Percentiles rank a stretch among this genome's conserved stretches.
Conservation (phyloP, 495 filamentous ascomycete genomes). For the Aspergillus ostianus region DNA sequence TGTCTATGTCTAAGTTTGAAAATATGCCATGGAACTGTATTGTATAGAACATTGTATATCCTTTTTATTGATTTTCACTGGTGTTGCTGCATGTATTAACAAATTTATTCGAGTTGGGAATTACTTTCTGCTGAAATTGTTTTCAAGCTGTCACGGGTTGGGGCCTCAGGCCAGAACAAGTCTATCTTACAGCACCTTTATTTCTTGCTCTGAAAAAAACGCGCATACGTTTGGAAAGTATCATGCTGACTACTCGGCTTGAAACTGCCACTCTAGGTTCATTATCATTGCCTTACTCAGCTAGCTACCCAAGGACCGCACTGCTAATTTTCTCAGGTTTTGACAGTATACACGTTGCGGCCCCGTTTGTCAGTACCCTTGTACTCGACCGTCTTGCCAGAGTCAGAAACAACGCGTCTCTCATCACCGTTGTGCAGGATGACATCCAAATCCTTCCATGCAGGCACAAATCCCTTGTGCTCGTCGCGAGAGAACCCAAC, state of each 20-base stretch:
- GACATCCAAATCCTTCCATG: slow-evolving; percentile 54
- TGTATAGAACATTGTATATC: slow-evolving; percentile 38
- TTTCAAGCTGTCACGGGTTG: no score
- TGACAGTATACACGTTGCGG: slow-evolving; percentile 38
- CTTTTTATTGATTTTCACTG: slow-evolving; percentile 23
- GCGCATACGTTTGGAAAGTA: no score
- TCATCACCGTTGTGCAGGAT: slow-evolving; percentile 52
- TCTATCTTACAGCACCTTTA: background rate
- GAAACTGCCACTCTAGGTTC: no score
- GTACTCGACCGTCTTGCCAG: slow-evolving; percentile 29
- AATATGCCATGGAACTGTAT: slow-evolving; percentile 27
- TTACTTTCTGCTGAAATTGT: background rate
- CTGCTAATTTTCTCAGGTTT: slow-evolving; percentile 11
- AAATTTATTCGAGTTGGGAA: slow-evolving; percentile 15
- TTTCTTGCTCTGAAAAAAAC: no score
- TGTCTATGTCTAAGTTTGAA: slow-evolving; percentile 23
- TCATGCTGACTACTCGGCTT: no score
- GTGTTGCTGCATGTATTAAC: slow-evolving; percentile 32
- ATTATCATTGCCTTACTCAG: no score
- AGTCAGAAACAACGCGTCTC: slow-evolving; percentile 38
- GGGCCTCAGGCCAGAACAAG: background rate
- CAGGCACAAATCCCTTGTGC: slow-evolving; percentile 41
- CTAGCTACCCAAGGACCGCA: background rate
- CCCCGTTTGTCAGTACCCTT: slow-evolving; percentile 35
- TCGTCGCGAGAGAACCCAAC: slow-evolving; percentile 41